Evolutionary conservation across 176 grass and related monocot species (phyloP), one percentile per base, ranked within the genome.

Genomic region (Pharus latifolius): DNA sequence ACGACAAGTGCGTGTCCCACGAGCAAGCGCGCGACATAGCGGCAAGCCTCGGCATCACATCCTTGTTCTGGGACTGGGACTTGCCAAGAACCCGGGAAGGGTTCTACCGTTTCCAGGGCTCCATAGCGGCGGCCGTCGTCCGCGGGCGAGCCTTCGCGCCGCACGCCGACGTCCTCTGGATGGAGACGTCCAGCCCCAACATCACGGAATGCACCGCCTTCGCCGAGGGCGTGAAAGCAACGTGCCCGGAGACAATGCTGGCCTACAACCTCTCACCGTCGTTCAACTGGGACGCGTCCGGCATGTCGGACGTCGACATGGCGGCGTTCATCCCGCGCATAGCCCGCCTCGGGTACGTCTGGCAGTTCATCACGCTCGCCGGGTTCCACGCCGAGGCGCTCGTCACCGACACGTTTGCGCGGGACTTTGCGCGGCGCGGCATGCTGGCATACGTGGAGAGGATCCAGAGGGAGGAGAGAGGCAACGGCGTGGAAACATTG

Each of bases 191-290:
- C 17, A 92, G 93, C 83, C 93, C 93, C 3, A 44, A 97, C 74
- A 41, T 97, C 33, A 59, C 32, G 12, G 93, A 92, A 60, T 97
- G 93, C 77, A 90, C 86, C 1, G 69, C 68, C 2, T 97, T 97
- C 60, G 80, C 93, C 1, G 65, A 78, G 13, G 93, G 93, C 3
- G 82, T 97, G 5, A 87, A 67, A 79, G 54, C 66, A 8, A 61
- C 60, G 11, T 53, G 35, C 56, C 89, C 89, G 4, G 83, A 85
- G 24, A 69, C 77, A 2, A 97, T 97, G 93, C 70, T 97, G 44
- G 89, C 93, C 2, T 97, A 97, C 93, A 92, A 97, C 83, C 86
- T 92, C 27, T 97, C 93, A 63, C 93, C 93, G n/a, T 97, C 86
- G 8, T 97, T 97, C 83, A 97, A 97, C 73, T 97, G 89, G 89